phyloP scores from a whole-genome alignment of 306 rosid species.

The Castanopsis chinensis region DNA sequence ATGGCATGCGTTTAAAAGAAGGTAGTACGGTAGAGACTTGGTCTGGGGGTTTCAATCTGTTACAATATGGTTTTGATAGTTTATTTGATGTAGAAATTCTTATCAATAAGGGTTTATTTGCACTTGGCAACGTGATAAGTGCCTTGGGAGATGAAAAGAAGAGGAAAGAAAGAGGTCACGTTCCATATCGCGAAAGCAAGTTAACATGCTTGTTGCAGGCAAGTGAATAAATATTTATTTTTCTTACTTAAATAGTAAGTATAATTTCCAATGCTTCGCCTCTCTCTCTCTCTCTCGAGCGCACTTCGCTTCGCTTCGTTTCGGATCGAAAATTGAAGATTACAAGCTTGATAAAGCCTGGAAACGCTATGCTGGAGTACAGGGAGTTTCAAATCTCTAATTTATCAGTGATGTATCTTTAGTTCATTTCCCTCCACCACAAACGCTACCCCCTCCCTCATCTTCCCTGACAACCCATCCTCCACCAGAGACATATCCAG shows the following conservation, averaged over 20 bases:
- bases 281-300: too few species aligned
- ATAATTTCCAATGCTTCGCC: too few species aligned
- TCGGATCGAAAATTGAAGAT: too few species aligned
- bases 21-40: slow-evolving; percentile 39
- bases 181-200: slow-evolving; percentile 92
- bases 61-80: not conserved
- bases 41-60: not conserved
- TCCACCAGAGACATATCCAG: too few species aligned
- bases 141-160: slow-evolving; percentile 92
- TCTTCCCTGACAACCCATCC: too few species aligned
- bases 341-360: too few species aligned
- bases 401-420: too few species aligned
- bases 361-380: too few species aligned
- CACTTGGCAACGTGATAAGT: slow-evolving; percentile 92
- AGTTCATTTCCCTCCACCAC: too few species aligned
- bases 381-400: too few species aligned
- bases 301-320: too few species aligned
- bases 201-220: slow-evolving; percentile 87
- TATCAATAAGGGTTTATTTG: slow-evolving; percentile 82
- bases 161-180: slow-evolving; percentile 89
- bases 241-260: not conserved
- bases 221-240: slow-evolving; percentile 4
- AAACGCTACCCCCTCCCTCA: too few species aligned
- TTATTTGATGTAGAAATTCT: slow-evolving; percentile 58
- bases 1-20: slow-evolving; percentile 89